Base-by-base conservation (phyloP, 352 stramenopile genomes). In the Phytophthora tubulina region DNA sequence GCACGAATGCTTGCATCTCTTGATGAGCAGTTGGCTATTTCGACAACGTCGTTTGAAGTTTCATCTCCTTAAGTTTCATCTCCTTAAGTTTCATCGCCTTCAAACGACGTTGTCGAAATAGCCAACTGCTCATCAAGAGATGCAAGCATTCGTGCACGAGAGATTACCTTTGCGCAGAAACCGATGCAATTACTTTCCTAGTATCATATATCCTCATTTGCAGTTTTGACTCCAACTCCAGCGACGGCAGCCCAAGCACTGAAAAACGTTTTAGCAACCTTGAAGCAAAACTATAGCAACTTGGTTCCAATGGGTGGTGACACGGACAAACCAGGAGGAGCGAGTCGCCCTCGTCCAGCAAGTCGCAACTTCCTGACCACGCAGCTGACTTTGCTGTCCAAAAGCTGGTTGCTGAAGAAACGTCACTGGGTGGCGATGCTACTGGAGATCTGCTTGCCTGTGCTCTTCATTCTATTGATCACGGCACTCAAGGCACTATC, bases 331-430 rank as follows among this genome's bases (percentile, higher is more conserved):
- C 31, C 51, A 27, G 45, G 58, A 39, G 64, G 63, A 30, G 36
- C 36, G 7, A 63, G 45, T 50, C 56, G 51, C 8, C 59, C 51
- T 45, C 64, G 46, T 14, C 60, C 59, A 1, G 53, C 42, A 41
- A 56, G 51, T 14, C 52, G 27, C 14, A 57, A 27, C 52, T 67
- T 76, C 49, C 15, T 73, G 30, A 41, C 14, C 32, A 75, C 61
- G 21, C 71, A 78, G 46, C 46, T 38, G 32, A 90, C 87, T 42
- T 69, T 93, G 36, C 60, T 94, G 13, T 89, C 80, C 72, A 94
- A 94, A 70, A 94, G 90, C 67, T 88, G 74, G 74, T 63, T 91
- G 67, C 72, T 94, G 51, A 94, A 94, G 67, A 86, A 82, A 63
- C 85, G 86, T 8, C 83, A 92, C 45, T 73, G 72, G 45, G 27